Percentiles rank a stretch among this genome's conserved stretches.
Evolutionary conservation across 176 grass and related monocot species (phyloP).

Genomic region (Phyllostachys edulis): DNA sequence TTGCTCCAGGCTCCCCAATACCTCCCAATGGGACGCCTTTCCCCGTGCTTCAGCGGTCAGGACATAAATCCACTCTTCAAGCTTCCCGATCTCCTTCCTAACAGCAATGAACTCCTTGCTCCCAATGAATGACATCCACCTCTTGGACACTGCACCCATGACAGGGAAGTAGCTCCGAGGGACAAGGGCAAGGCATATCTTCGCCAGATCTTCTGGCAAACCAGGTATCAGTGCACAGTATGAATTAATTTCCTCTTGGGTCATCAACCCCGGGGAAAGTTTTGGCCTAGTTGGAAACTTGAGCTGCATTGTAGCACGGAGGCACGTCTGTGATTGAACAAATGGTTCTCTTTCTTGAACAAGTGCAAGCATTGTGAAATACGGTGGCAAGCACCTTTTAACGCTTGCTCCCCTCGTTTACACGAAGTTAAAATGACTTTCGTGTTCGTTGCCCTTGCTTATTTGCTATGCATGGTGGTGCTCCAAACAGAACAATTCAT

Average conservation of each 20-base stretch:
- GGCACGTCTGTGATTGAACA: constrained; percentile 14
- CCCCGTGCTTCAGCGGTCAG: constrained; percentile 39
- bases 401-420: neutral
- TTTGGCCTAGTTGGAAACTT: constrained; percentile 1
- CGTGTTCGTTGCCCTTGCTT: neutral
- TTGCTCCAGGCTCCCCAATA: constrained; percentile 27
- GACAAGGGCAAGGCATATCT: constrained; percentile 59
- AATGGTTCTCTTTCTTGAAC: neutral
- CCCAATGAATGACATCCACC: constrained; percentile 62
- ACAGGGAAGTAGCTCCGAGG: constrained; percentile 42
- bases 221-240: constrained; percentile 49
- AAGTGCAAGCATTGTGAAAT: constrained; percentile 36
- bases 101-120: constrained; percentile 59
- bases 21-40: constrained; percentile 54
- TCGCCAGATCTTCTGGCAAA: constrained; percentile 72
- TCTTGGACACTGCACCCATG: constrained; percentile 66
- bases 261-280: constrained; percentile 9
- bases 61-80: constrained; percentile 66
- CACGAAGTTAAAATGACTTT: neutral
- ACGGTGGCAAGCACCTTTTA: neutral
- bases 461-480: constrained; percentile 23
- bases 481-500: constrained; percentile 41
- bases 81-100: constrained; percentile 48
- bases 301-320: neutral
- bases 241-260: constrained; percentile 16